Conservation (phyloP, 225 moss, liverwort and hornwort species). For the Climacium dendroides region DNA sequence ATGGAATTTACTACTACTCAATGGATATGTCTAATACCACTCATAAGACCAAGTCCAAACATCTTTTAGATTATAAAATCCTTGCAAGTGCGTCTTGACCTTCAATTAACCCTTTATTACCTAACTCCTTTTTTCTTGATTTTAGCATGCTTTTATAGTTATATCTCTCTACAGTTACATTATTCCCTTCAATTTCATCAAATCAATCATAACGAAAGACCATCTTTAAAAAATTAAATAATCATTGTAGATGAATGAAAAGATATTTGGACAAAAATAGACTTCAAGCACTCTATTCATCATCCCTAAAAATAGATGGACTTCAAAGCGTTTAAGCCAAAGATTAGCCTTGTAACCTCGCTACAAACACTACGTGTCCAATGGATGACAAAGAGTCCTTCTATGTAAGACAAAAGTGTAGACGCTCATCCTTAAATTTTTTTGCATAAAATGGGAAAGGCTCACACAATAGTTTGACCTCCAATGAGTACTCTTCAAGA, state of each 20-base stretch:
- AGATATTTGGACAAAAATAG: background rate
- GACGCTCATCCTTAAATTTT: background rate
- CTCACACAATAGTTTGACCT: background rate
- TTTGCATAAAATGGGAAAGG: background rate
- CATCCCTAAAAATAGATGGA: background rate
- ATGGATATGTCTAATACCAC: background rate
- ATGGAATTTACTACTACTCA: background rate
- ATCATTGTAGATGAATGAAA: background rate
- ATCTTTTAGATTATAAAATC: background rate
- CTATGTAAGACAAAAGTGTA: background rate
- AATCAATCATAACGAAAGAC: fast-evolving
- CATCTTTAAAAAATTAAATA: background rate
- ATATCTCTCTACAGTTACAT: background rate
- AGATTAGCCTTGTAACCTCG: too few species aligned
- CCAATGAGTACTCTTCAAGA: background rate
- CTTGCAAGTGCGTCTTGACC: background rate
- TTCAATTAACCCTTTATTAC: background rate
- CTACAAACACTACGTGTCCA: fast-evolving
- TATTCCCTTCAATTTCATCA: background rate
- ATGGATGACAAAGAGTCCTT: background rate
- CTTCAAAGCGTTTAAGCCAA: too few species aligned
- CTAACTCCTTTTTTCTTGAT: background rate
- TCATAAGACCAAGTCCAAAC: background rate
- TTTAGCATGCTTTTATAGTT: fast-evolving
- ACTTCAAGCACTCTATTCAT: background rate